Percentiles rank a stretch among this genome's conserved stretches.
These are phyloP conservation scores for Nelumbo lutea DNA, from an alignment of 164 flowering plant species.

Conservation along the genomic window DNA sequence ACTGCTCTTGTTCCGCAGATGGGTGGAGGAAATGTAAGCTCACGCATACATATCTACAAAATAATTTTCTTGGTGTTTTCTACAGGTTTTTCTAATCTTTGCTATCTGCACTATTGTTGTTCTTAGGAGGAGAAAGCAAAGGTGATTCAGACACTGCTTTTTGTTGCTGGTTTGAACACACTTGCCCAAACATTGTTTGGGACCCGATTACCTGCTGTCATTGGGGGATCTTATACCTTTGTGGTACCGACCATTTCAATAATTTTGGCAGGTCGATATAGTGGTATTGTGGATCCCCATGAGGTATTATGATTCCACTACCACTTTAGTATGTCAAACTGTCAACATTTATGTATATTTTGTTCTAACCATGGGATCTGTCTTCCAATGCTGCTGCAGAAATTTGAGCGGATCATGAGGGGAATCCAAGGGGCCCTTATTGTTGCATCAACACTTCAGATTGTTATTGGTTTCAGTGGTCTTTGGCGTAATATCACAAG, in stretches of 20 bases:
- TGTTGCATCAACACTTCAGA: slow-evolving; percentile 84
- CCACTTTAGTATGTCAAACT: not conserved
- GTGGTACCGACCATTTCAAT: slow-evolving; percentile 81
- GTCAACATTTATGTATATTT: not conserved
- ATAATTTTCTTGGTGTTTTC: too few relatives aligned
- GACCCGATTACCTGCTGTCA: slow-evolving; percentile 86
- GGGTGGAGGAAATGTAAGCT: slow-evolving; percentile 84
- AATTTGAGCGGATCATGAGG: slow-evolving; percentile 74
- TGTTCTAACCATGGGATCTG: not conserved
- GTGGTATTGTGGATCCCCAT: slow-evolving; percentile 50
- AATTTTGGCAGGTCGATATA: slow-evolving; percentile 73
- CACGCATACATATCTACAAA: not conserved
- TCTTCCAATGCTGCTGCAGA: slow-evolving; percentile 38
- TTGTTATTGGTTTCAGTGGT: slow-evolving; percentile 87
- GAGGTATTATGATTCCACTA: slow-evolving; percentile 38
- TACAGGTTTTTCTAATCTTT: not conserved
- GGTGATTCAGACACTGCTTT: slow-evolving; percentile 78
- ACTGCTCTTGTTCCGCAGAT: slow-evolving; percentile 72
- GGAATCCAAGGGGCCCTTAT: slow-evolving; percentile 90
- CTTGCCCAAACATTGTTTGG: slow-evolving; percentile 69
- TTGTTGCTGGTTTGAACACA: slow-evolving; percentile 89
- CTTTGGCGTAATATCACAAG: slow-evolving; percentile 91
- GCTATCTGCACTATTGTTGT: not conserved
- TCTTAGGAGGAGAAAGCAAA: slow-evolving; percentile 79
- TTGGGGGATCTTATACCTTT: slow-evolving; percentile 80